Evolutionary conservation across 257 asterid species (phyloP), one percentile per base, ranked within the genome.

Genomic region (Nemophila menziesii): DNA sequence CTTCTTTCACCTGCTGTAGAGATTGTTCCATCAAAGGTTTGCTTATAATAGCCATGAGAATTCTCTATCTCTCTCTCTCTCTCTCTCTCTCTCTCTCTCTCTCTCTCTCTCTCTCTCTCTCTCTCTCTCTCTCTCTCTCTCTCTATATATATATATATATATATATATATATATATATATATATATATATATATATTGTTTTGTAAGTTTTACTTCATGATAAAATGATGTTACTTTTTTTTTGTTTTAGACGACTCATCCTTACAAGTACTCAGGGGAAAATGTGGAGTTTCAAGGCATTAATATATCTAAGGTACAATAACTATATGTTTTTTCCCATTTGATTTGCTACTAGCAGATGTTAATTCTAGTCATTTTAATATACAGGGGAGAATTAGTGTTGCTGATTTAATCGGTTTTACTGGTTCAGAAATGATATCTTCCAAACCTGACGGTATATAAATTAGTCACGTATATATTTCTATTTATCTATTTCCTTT

Each of bases 1-100:
- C 62, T 58, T 54, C 58, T 66, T 51, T 58, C 62, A 27, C 71
- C 62, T 6, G 71, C 66, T 47, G 71, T 64, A 19, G 71, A 64
- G 54, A 58, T 64, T 52, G 56, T 64, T 27, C 71, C 71, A 36
- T 64, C 66, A 39, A 64, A 64, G 61, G 66, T 58, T 29, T 16
- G 44, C 18, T 40, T 40, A 12, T 0, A 41, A 5, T 22, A 24
- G 14, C 33, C 16, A 40, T 39, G 23, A 16, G 15, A 43, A 27
- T 9, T 24, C 5, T 20, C 16, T 45, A 15, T 27, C 36, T 14
- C 10, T n/a, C n/a, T n/a, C n/a, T n/a, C n/a, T n/a, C n/a, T n/a
- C n/a, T n/a, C n/a, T n/a, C n/a, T n/a, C n/a, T n/a, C n/a, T n/a
- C n/a, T n/a, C n/a, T n/a, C n/a, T n/a, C n/a, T n/a, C n/a, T n/a